These are phyloP conservation scores for Lanmaoa pseudosensibilis DNA, from an alignment of 768 basidiomycete genomes.

Conservation along the genomic window DNA sequence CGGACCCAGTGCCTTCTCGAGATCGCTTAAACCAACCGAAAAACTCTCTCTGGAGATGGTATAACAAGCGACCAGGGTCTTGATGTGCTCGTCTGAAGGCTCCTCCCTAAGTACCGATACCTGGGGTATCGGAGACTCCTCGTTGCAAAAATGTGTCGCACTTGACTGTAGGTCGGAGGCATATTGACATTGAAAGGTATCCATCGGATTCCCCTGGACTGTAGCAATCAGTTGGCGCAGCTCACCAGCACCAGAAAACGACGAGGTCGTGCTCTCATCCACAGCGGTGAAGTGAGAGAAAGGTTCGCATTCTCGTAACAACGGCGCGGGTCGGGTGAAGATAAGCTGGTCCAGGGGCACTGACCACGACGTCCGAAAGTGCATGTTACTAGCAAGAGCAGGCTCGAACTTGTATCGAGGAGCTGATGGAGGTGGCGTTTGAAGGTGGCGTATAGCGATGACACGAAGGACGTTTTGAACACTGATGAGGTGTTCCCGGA, in stretches of 20 bases:
- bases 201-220: background rate
- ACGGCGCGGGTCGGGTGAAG: constrained; percentile 4
- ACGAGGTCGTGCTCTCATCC: background rate
- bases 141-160: background rate
- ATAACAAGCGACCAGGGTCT: background rate
- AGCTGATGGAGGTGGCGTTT: too few relatives aligned
- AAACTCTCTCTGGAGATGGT: background rate
- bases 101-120: background rate
- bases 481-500: background rate
- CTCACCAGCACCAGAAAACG: background rate
- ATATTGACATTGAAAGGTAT: background rate
- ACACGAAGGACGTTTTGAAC: background rate
- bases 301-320: background rate
- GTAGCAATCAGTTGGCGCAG: constrained; percentile 1
- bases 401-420: background rate
- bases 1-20: constrained; percentile 13
- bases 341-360: background rate
- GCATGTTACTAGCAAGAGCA: background rate
- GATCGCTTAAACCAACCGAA: background rate
- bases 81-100: background rate
- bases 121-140: background rate
- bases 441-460: background rate
- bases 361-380: background rate
- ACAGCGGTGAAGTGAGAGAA: background rate
- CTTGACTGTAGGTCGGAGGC: background rate